A percentile compares a stretch with the other conserved stretches of the same genome.
These are phyloP conservation scores for Phytopythium montanum DNA, from an alignment of 352 stramenopile genomes.

Conservation along the genomic window DNA sequence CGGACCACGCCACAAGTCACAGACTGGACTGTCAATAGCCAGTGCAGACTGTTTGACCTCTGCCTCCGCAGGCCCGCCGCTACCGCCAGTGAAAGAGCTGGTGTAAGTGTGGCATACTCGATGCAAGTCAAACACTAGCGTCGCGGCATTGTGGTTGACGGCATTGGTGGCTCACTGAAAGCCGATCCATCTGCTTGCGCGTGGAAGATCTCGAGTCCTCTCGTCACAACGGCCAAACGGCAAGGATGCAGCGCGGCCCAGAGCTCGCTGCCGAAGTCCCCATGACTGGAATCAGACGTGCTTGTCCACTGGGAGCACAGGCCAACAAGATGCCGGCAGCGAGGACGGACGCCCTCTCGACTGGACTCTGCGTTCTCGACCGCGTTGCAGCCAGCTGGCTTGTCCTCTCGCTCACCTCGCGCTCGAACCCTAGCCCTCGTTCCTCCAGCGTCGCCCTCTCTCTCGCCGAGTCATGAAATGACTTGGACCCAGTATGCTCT, in stretches of 20 bases:
- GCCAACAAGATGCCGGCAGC: neutral
- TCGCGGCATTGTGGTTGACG: conserved; percentile 5
- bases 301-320: neutral
- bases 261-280: neutral
- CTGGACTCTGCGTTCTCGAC: neutral
- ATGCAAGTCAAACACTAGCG: neutral
- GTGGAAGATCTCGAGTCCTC: neutral
- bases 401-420: conserved; percentile 3
- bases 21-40: conserved; percentile 2
- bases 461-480: neutral
- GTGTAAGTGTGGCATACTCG: neutral
- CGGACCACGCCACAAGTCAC: neutral
- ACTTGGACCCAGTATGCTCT: neutral
- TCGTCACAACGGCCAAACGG: neutral
- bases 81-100: conserved; percentile 3
- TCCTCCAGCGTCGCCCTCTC: conserved; percentile 3
- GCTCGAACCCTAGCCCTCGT: neutral
- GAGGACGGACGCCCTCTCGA: neutral
- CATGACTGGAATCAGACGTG: neutral
- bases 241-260: neutral
- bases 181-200: neutral
- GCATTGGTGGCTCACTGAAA: neutral
- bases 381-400: neutral
- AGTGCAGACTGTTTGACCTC: neutral
- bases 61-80: neutral